Evolutionary conservation across 106 monocot genomes (phyloP).

Genomic region (Amphibolis antarctica): DNA sequence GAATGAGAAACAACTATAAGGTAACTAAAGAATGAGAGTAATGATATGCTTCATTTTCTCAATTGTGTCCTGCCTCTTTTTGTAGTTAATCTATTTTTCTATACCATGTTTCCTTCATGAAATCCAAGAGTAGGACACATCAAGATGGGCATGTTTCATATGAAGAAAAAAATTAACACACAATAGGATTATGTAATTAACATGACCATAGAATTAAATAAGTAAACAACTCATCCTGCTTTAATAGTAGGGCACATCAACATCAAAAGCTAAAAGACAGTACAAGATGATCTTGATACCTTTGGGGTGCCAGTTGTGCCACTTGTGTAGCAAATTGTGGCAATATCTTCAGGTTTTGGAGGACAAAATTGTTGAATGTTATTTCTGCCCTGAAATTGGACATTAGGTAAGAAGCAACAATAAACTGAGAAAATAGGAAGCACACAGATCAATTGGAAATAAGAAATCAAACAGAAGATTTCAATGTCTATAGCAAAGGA

Average conservation of each 20-base stretch:
- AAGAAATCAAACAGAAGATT: no score
- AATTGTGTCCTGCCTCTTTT: no score
- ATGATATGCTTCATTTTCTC: no score
- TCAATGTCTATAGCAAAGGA: no score
- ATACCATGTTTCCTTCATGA: no score
- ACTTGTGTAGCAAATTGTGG: conserved; percentile 97
- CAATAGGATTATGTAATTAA: no score
- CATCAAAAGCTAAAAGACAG: not conserved
- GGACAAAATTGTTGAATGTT: conserved; percentile 67
- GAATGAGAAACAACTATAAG: not conserved
- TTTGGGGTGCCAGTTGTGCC: conserved; percentile 98
- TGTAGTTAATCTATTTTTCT: no score
- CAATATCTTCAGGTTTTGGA: conserved; percentile 81
- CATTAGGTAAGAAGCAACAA: not conserved
- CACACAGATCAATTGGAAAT: no score
- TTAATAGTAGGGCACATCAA: not conserved
- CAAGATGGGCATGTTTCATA: no score
- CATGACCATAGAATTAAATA: not conserved
- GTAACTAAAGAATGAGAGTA: no score
- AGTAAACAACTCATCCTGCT: not conserved
- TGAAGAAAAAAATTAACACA: no score
- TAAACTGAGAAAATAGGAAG: conserved; percentile 4
- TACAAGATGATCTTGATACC: conserved; percentile 29
- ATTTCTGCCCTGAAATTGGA: conserved; percentile 37
- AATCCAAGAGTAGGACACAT: no score